Base-by-base conservation (phyloP, 2,329 filamentous ascomycete genomes). In the Orbilia blumenaviensis region DNA sequence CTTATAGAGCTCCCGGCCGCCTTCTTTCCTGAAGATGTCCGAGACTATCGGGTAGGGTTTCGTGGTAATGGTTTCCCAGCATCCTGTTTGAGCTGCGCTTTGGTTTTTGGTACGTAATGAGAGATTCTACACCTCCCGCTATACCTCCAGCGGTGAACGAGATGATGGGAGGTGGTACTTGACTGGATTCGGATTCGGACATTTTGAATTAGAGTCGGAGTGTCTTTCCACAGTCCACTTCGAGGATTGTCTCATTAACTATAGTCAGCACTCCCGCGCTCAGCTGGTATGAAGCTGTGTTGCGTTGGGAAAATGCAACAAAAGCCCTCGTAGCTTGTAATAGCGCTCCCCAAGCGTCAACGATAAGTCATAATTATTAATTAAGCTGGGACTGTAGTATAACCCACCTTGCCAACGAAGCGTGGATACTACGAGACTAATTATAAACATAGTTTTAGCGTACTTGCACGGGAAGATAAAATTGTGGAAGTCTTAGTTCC, bases 81-180 rank as follows among this genome's bases (percentile, higher is more conserved):
- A 42, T 79, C 82, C 48, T 83, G 62, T 6, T 81, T 83, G n/a
- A 89, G 83, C 78, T 90, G 88, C 2, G 88, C 85, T 66, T 88
- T 84, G 0, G 89, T 90, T 82, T 91, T 91, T 64, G 89, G 81
- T 90, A 90, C 2, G 87, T 88, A 18, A 84, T 81, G 2, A 84
- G 82, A 3, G 86, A 86, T 80, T 88, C 87, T 6, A 87, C 82
- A n/a, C 83, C 85, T 10, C 87, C 87, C 4, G 86, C 87, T 9
- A 86, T 78, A 16, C 84, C 86, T 23, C 87, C 87, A 0, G 87
- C 82, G 14, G 86, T 78, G 0, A 88, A 81, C 0, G 86, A 87
- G n/a, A 86, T 82, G 10, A 82, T 80, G 0, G 84, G 84, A 0
- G 83, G 82, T 4, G 82, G 80, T 67, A 80, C 67, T 34, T 46